Percentiles rank a stretch among this genome's conserved stretches.
These are phyloP conservation scores for Allium cepa DNA, from an alignment of 106 monocot genomes.

Conservation along the genomic window DNA sequence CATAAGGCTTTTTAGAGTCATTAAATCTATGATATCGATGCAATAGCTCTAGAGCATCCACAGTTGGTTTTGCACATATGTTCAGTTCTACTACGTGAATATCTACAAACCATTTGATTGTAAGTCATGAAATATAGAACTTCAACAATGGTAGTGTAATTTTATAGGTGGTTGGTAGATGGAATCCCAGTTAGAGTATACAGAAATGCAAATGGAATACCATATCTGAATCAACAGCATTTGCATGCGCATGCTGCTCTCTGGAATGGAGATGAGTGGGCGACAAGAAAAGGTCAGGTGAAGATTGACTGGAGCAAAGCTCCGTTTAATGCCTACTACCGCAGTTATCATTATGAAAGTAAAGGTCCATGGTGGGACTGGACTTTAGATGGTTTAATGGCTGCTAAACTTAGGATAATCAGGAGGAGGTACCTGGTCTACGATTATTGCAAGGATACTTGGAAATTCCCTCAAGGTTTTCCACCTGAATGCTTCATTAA, in stretches of 20 bases:
- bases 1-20: too few species aligned
- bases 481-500: background rate
- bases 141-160: background rate
- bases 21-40: too few species aligned
- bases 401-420: constrained; percentile 14
- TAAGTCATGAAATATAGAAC: too few species aligned
- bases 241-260: constrained; percentile 37
- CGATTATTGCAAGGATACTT: constrained; percentile 31
- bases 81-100: too few species aligned
- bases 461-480: constrained; percentile 1
- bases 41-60: too few species aligned
- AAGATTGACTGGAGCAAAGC: constrained; percentile 46
- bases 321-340: constrained; percentile 26
- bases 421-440: constrained; percentile 43
- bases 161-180: constrained; percentile 31
- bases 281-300: constrained; percentile 35
- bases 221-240: constrained; percentile 29
- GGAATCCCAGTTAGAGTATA: constrained; percentile 45
- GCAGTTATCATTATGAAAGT: constrained; percentile 13
- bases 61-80: too few species aligned
- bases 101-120: too few species aligned
- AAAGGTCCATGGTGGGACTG: constrained; percentile 23
- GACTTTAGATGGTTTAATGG: constrained; percentile 7
- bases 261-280: constrained; percentile 63
- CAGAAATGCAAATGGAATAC: constrained; percentile 32